Base-by-base conservation (phyloP, 306 rosid genomes). In the Pueraria montana region DNA sequence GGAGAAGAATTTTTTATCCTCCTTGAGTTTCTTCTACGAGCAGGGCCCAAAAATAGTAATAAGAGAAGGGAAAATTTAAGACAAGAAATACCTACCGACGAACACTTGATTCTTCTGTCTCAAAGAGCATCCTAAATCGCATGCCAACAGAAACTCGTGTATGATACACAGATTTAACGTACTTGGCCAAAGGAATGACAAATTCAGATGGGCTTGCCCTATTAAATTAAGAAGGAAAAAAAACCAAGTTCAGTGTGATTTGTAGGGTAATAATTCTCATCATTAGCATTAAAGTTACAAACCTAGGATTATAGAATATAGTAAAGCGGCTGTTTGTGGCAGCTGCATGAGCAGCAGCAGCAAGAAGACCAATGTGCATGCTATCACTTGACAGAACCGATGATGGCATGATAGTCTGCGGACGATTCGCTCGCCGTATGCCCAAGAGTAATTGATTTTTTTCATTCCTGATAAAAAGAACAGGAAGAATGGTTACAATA, bases 361-460 rank as follows among this genome's bases (percentile, higher is more conserved):
- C 96, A 82, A 91, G 96, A 82, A 91, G 96, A 80, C 96, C 96
- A 74, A 91, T 88, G 83, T 91, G 96, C 96, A 91, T 91, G 88
- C 96, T 91, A 77, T 89, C 96, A 82, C 96, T 91, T 53, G 96
- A 91, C 80, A 91, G 77, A 82, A 91, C 96, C 0, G 93, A 91
- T 11, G 96, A 91, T n/a, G 96, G 96, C 93, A 91, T 90, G 42
- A 88, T 83, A 70, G 91, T 85, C 81, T 91, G 96, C 0, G 92
- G 89, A 80, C 92, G 96, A 82, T 87, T 91, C 34, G 93, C 96
- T 50, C 93, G 85, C 59, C 92, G 86, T 45, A 91, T 89, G 8
- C 96, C 96, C 91, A 90, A 76, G 49, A 88, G 83, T 69, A 90
- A 73, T 84, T 88, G 92, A 75, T 88, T 90, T 68, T 88, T 90